Percentiles rank a stretch among this genome's conserved stretches.
Evolutionary conservation across 805 yeast species (phyloP).

Genomic region (Jamesozyma piceae): DNA sequence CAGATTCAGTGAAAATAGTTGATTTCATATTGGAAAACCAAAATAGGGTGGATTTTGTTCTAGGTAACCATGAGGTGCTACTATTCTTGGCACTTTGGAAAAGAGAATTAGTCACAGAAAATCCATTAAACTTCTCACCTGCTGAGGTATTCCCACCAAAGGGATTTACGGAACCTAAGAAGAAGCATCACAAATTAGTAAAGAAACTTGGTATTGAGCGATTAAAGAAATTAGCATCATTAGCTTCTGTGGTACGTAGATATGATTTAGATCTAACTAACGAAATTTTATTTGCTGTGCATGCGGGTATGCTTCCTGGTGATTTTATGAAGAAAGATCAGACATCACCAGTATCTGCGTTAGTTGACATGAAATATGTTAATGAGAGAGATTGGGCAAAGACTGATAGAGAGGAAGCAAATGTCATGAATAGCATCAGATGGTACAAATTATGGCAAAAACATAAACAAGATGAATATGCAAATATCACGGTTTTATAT

Average conservation of each 20-base stretch:
- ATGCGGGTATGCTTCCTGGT: conserved; percentile 75
- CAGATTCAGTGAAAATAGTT: conserved; percentile 58
- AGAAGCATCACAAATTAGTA: conserved; percentile 16
- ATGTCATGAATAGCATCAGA: conserved; percentile 25
- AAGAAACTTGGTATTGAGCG: conserved; percentile 14
- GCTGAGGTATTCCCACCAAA: conserved; percentile 9
- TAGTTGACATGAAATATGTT: conserved; percentile 60
- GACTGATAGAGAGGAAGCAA: conserved; percentile 20
- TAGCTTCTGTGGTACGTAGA: conserved; percentile 16
- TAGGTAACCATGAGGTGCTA: conserved; percentile 85
- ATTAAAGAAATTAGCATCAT: conserved; percentile 13
- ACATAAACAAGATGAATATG: conserved; percentile 15
- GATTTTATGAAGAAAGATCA: conserved; percentile 24
- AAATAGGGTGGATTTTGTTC: conserved; percentile 49
- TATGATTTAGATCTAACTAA: conserved; percentile 11
- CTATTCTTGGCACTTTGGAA: conserved; percentile 50
- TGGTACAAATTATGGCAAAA: conserved; percentile 54
- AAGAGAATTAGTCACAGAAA: conserved; percentile 12
- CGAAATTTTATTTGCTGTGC: conserved; percentile 52
- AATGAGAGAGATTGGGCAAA: conserved; percentile 53
- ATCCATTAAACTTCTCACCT: conserved; percentile 12
- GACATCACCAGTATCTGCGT: conserved; percentile 34
- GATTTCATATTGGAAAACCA: conserved; percentile 51
- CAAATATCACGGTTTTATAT: conserved; percentile 46
- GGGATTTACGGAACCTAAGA: conserved; percentile 12